Evolutionary conservation across 192 early-diverging fungal species (phyloP), one percentile per base, ranked within the genome.

Genomic region (Coemansia sp.): DNA sequence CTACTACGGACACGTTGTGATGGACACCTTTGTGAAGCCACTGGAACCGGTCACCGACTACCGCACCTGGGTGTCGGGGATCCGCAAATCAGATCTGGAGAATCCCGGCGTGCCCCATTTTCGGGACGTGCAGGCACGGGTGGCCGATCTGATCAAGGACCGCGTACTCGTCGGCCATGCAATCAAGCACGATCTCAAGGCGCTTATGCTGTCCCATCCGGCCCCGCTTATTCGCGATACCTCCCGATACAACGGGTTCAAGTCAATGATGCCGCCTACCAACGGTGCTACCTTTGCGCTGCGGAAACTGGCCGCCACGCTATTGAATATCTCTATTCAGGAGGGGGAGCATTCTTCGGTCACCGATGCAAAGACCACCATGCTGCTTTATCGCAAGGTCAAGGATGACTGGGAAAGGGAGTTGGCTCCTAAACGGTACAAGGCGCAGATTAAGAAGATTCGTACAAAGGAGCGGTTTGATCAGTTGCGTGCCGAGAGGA

Each of bases 101-200:
- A 60, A 41, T 73, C 39, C 32, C 4, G 94, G 90, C 5, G 70
- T 82, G 7, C 66, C 86, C 4, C 26, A 26, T 3, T 98, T 99
- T 63, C 85, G 89, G 26, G 80, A 91, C 15, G 93, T 94, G 4
- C 95, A 96, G 68, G 49, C 86, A 51, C 74, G 88, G 68, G 93
- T 95, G 4, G 89, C 93, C 0, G 91, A 90, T 18, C 73, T 98
- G 37, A 75, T 97, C 45, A 88, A 94, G 71, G 91, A 93, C 69
- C 87, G 91, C 22, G 85, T 99, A 1, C 73, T 99, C 10, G 85
- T 99, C 15, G 98, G 98, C 6, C 98, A 99, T 74, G 93, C 93
- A 22, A 78, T 98, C 22, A 73, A 90, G 32, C 90, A 98, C 72
- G 96, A 99, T 86, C 89, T 99, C 39, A 82, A 84, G 16, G 91